Base-by-base conservation (phyloP, 176 grass and related monocot genomes). In the Aegilops tauschii region DNA sequence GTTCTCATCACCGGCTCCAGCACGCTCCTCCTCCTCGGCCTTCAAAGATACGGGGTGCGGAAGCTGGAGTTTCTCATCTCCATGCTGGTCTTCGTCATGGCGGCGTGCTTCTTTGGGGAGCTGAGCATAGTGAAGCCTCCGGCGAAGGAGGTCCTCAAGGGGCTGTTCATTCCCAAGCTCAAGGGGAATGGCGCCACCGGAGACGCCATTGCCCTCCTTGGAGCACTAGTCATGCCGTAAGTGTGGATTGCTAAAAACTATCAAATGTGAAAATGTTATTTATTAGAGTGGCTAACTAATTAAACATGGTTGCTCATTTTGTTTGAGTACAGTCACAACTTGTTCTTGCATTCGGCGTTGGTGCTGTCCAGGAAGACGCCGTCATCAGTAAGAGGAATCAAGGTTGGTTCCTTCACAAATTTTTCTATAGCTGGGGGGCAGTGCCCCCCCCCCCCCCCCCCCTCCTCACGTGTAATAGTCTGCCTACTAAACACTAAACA, bases 161-260 rank as follows among this genome's bases (percentile, higher is more conserved):
- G 65, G 14, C 27, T 76, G 3, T 76, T 76, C 73, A 52, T 76
- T 47, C 73, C 44, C 7, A 76, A 75, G 39, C 89, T 97, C n/a
- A 90, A 84, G 0, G 95, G 91, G 5, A 6, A 37, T 5, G 85
- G 93, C 14, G 93, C 95, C 20, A 95, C 91, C 3, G 91, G 42
- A 10, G 93, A 97, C 36, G 91, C 95, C 77, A 97, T 97, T 13
- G 95, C 95, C 49, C 92, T 97, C 49, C 81, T 97, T 14, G 95
- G 95, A 47, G 89, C 95, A 69, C 91, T 97, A 23, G 45, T 97
- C 64, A 97, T 97, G 95, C 95, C 95, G 95, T 97, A 90, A 93
- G 92, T 0, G 49, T 52, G 1, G 1, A 52, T 6, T 52, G 49
- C 14, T 17, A 52, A 0, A 16, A 52, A 52, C 14, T 52, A 6